phyloP scores from a whole-genome alignment of 1,284 basidiomycete genomes.

The Lentinus polychrous region DNA sequence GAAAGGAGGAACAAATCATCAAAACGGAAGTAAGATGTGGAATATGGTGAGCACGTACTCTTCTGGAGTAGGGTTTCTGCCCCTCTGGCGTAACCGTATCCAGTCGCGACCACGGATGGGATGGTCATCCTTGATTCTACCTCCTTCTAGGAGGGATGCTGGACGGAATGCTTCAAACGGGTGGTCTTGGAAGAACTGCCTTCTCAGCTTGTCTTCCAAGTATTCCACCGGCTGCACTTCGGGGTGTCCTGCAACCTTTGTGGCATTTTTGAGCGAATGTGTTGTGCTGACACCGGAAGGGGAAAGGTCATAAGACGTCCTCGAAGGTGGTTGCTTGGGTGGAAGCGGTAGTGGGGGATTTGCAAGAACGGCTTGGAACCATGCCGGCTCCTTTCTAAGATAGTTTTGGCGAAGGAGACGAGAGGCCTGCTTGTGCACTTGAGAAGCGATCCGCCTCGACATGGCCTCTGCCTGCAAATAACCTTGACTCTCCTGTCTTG shows the following conservation, averaged over 20 bases:
- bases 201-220: constrained; percentile 79
- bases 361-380: constrained; percentile 82
- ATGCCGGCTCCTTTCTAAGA: constrained; percentile 69
- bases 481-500: background rate
- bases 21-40: constrained; percentile 5
- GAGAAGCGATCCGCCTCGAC: constrained; percentile 79
- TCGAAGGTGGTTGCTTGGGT: constrained; percentile 58
- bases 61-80: constrained; percentile 80
- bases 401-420: constrained; percentile 73
- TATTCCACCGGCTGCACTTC: constrained; percentile 68
- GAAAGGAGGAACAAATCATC: constrained; percentile 10
- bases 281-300: constrained; percentile 15
- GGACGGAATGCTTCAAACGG: constrained; percentile 93
- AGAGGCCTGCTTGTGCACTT: constrained; percentile 85
- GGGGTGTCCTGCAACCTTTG: constrained; percentile 29
- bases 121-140: constrained; percentile 47
- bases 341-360: constrained; percentile 86
- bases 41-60: constrained; percentile 56
- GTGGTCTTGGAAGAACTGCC: constrained; percentile 93
- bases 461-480: constrained; percentile 31
- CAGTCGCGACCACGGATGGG: constrained; percentile 57
- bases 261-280: constrained; percentile 11
- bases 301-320: constrained; percentile 44
- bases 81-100: constrained; percentile 74
- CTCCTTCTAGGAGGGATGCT: constrained; percentile 70